Conservation (phyloP, 108 stramenopile genomes). For the Epipyxis sp. region DNA sequence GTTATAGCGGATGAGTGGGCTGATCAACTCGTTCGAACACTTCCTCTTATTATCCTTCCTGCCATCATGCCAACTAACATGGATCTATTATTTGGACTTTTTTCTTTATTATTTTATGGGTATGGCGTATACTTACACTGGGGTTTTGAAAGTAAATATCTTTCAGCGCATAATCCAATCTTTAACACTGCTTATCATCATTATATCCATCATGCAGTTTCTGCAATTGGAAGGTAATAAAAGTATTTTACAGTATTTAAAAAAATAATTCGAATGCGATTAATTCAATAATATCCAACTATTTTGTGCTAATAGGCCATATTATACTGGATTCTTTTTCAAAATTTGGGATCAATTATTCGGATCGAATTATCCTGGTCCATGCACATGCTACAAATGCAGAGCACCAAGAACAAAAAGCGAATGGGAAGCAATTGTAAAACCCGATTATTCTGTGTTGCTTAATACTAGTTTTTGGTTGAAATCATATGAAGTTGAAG, state of each 20-base stretch:
- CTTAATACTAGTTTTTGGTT: too few relatives aligned
- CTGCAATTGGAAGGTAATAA: not conserved
- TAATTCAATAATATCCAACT: not conserved
- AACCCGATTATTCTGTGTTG: constrained; percentile 22
- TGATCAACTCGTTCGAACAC: constrained; percentile 14
- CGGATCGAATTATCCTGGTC: not conserved
- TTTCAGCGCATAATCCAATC: constrained; percentile 24
- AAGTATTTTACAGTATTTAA: not conserved
- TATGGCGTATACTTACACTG: constrained; percentile 24
- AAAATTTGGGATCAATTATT: constrained; percentile 18
- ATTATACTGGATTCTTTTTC: constrained; percentile 24
- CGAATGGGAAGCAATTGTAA: not conserved
- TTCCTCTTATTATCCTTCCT: constrained; percentile 17
- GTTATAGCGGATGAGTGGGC: constrained; percentile 18
- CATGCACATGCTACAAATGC: constrained; percentile 11
- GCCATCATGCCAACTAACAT: constrained; percentile 21
- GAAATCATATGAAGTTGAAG: too few relatives aligned
- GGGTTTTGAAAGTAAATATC: constrained; percentile 3
- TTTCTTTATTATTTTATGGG: not conserved
- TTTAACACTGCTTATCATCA: constrained; percentile 24
- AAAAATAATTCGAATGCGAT: not conserved
- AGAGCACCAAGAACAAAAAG: not conserved
- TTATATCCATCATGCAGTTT: constrained; percentile 25
- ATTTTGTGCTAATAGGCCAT: not conserved
- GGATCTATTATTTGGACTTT: constrained; percentile 2